These are phyloP conservation scores for Panus rudis DNA, from an alignment of 768 basidiomycete species.

Conservation along the genomic window DNA sequence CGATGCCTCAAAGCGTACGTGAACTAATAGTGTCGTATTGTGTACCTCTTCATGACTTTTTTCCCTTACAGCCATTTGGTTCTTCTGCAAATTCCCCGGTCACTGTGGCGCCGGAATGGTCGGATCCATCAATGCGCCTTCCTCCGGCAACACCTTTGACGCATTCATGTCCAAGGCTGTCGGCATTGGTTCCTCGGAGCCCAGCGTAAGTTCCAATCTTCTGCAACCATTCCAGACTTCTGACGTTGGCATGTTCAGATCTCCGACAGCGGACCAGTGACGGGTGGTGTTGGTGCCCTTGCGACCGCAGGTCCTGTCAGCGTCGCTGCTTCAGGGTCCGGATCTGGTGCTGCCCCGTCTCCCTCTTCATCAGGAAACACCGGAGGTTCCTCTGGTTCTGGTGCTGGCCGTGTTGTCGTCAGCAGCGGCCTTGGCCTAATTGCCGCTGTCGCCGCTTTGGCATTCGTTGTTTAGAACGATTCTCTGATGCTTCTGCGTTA, in stretches of 20 bases:
- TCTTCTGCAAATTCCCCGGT: slow-evolving; percentile 40
- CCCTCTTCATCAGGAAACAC: neutral
- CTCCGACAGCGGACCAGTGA: slow-evolving; percentile 30
- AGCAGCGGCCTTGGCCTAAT: neutral
- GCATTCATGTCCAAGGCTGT: slow-evolving; percentile 35
- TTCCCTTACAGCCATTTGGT: slow-evolving; percentile 41
- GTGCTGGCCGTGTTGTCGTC: slow-evolving; percentile 6
- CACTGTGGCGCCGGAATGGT: slow-evolving; percentile 51
- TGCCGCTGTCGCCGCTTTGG: slow-evolving; percentile 2
- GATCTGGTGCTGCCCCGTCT: slow-evolving; percentile 16
- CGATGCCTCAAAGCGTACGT: slow-evolving; percentile 37
- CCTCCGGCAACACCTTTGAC: slow-evolving; percentile 36
- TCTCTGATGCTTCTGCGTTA: no score
- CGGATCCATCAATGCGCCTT: slow-evolving; percentile 42
- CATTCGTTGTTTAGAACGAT: slow-evolving; percentile 1
- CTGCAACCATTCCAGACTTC: no score
- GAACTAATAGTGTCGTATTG: neutral
- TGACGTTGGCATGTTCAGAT: slow-evolving; percentile 20
- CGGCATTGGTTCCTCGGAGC: slow-evolving; percentile 28
- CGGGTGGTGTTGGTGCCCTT: slow-evolving; percentile 35
- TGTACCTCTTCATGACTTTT: neutral
- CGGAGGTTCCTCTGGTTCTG: slow-evolving; percentile 1
- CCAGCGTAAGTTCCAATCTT: slow-evolving; percentile 23
- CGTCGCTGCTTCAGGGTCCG: slow-evolving; percentile 3
- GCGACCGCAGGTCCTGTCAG: slow-evolving; percentile 25